Base-by-base conservation (phyloP, 2,329 filamentous ascomycete species). In the Pseudogymnoascus sp. region DNA sequence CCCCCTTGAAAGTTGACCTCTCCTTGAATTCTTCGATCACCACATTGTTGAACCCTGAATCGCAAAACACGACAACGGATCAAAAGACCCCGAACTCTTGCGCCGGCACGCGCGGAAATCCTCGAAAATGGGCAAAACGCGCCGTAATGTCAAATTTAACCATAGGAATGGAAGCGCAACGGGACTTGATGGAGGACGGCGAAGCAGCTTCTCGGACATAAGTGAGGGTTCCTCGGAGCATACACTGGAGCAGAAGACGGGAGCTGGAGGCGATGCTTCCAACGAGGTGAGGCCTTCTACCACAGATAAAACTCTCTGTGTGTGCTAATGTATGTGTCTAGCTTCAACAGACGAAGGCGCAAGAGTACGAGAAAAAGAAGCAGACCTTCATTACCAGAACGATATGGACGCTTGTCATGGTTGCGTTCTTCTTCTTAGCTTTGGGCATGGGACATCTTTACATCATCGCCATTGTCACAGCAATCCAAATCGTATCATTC, bases 321-420 rank as follows among this genome's bases (percentile, higher is more conserved):
- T n/a, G 45, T 61, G 65, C 70, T 72, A 63, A 72, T 60, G n/a
- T 16, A 11, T 64, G n/a, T 61, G 14, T 23, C n/a, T 31, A 71
- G 67, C 21, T 49, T 1, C 59, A 68, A 63, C 52, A 68, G 28
- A 61, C 65, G 18, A 73, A 73, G 62, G 74, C 79, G 64, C 83
- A 85, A 69, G 95, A 97, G 66, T 97, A 96, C 75, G 92, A 97
- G 74, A 97, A 97, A 85, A 99, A 99, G 79, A 97, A 96, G 80
- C 89, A 92, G 76, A 96, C 95, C 75, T 97, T 99, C 80, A 90
- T 97, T 72, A 96, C 92, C 40, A 88, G 95, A 71, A 93, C 93
- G 62, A 91, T 97, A 81, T 99, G 95, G 95, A 97, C 91, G 3
- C 88, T 99, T 67, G 88, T 96, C 78, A 99, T 99, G 95, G 96